Evolutionary conservation across 495 filamentous ascomycete genomes (phyloP).

Genomic region (Lineolata rhizophorae): DNA sequence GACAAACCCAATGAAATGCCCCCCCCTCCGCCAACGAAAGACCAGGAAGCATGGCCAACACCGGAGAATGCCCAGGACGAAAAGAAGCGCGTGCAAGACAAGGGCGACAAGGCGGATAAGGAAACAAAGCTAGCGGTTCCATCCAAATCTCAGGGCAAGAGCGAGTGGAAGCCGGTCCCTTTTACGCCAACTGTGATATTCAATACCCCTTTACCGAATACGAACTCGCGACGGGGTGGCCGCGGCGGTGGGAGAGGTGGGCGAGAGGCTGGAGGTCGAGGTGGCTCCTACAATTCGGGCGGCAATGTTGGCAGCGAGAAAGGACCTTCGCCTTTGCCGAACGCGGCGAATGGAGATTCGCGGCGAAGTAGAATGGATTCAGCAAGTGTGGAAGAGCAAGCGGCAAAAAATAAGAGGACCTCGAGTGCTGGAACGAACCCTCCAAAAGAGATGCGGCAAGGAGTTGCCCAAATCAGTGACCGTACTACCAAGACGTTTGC

Average conservation of each 20-base stretch:
- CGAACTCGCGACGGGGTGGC: slow-evolving; percentile 8
- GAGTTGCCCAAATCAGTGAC: too few relatives aligned
- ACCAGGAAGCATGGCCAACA: slow-evolving; percentile 72
- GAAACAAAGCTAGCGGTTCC: slow-evolving; percentile 14
- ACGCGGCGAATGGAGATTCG: not conserved
- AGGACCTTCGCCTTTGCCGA: not conserved
- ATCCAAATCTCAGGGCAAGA: slow-evolving; percentile 15
- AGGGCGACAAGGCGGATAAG: slow-evolving; percentile 27
- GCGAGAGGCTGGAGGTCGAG: not conserved
- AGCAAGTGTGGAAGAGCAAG: too few relatives aligned
- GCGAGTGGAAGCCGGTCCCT: slow-evolving; percentile 28
- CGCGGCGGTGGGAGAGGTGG: slow-evolving; percentile 13
- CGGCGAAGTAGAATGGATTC: too few relatives aligned
- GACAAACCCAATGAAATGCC: too few relatives aligned
- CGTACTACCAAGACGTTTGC: too few relatives aligned
- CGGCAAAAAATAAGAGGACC: too few relatives aligned
- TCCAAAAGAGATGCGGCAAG: too few relatives aligned
- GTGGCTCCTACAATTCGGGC: not conserved
- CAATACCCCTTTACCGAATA: slow-evolving; percentile 46
- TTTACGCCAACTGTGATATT: slow-evolving; percentile 66
- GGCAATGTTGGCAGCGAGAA: not conserved
- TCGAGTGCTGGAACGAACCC: too few relatives aligned
- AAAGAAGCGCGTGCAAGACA: slow-evolving; percentile 49
- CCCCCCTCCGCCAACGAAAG: slow-evolving; percentile 42
- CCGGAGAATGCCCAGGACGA: slow-evolving; percentile 59